Evolutionary conservation across 805 yeast genomes (phyloP).

Genomic region (Saturnispora kantuleensis): DNA sequence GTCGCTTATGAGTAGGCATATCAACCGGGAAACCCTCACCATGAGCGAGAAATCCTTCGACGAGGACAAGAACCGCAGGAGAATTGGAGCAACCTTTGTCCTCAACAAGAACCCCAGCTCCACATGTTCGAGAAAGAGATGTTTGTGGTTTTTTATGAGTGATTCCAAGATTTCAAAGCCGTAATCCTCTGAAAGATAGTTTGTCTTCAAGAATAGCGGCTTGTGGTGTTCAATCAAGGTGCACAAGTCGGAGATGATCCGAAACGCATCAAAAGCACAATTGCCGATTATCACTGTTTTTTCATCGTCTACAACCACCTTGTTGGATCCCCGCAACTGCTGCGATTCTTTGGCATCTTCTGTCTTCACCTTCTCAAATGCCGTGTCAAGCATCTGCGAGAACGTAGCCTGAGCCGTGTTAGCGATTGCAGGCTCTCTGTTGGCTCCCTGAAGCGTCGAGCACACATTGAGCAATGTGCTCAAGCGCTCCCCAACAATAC

Average conservation of each 20-base stretch:
- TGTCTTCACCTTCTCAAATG: constrained; percentile 56
- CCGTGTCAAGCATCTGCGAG: constrained; percentile 70
- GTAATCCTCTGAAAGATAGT: constrained; percentile 48
- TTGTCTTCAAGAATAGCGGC: constrained; percentile 44
- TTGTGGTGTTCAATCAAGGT: constrained; percentile 48
- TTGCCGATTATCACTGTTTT: constrained; percentile 35
- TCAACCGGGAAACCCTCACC: constrained; percentile 66
- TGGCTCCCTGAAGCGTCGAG: constrained; percentile 57
- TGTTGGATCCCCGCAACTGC: constrained; percentile 24
- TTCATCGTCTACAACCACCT: constrained; percentile 39
- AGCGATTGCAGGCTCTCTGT: constrained; percentile 64
- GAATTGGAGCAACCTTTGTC: constrained; percentile 62
- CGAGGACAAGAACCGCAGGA: constrained; percentile 54
- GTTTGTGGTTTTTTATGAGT: constrained; percentile 53
- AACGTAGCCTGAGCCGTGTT: constrained; percentile 92
- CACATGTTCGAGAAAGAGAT: constrained; percentile 42
- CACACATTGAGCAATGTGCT: constrained; percentile 58
- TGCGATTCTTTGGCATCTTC: constrained; percentile 27
- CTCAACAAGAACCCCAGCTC: constrained; percentile 63
- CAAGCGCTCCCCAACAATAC: constrained; percentile 46
- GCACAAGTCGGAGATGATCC: constrained; percentile 67
- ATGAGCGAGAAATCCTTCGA: constrained; percentile 55
- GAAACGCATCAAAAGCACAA: constrained; percentile 57
- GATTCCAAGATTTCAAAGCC: constrained; percentile 81
- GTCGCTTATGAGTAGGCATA: constrained; percentile 50